Percentiles rank a stretch among this genome's conserved stretches.
These are phyloP conservation scores for Trichoderma guizhouense DNA, from an alignment of 2,329 filamentous ascomycete species.

Conservation along the genomic window DNA sequence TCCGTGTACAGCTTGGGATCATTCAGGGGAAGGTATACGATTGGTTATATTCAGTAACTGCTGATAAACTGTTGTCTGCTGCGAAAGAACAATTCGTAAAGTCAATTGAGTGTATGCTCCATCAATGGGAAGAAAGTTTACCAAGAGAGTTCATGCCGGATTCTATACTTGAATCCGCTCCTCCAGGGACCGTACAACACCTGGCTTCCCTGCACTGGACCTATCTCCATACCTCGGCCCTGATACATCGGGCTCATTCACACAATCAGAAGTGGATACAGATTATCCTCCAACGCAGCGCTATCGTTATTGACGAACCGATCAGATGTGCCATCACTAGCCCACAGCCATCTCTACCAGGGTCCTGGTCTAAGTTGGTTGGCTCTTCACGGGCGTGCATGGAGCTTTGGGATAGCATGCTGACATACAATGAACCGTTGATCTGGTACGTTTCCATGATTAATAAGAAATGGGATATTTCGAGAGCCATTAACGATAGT, in stretches of 20 bases:
- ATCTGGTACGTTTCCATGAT: neutral
- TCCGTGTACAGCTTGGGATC: neutral
- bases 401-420: neutral
- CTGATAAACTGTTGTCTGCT: neutral
- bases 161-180: neutral
- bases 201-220: neutral
- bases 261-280: neutral
- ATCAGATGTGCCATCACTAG: neutral
- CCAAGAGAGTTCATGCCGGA: neutral
- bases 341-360: neutral
- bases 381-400: neutral
- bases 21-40: neutral
- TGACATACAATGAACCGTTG: neutral
- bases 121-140: neutral
- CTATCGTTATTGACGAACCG: neutral
- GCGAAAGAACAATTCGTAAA: neutral
- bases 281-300: neutral
- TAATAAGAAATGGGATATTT: neutral
- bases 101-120: neutral
- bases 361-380: neutral
- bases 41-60: neutral
- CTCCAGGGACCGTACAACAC: neutral
- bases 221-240: neutral
- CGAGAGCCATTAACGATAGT: neutral
- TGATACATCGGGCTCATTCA: neutral